These are phyloP conservation scores for Monosiga brevicollis DNA, from an alignment of 78 protist genomes.

Conservation along the genomic window DNA sequence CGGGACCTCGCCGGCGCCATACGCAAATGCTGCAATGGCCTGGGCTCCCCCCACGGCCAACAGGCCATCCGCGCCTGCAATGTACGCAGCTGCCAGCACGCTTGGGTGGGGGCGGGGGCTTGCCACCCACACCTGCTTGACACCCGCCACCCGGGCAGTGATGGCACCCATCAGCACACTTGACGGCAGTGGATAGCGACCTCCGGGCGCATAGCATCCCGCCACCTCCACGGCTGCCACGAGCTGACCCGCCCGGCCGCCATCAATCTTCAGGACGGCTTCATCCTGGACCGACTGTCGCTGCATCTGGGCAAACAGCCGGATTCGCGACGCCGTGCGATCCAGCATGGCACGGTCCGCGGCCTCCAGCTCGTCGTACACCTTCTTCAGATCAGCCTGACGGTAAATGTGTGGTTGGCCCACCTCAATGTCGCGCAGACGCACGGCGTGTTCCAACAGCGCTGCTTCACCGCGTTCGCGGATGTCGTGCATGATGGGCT, in stretches of 20 bases:
- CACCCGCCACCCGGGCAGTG: constrained; percentile 39
- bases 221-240: constrained; percentile 15
- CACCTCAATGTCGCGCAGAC: constrained; percentile 7
- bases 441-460: background rate
- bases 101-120: constrained; percentile 21
- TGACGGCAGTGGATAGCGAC: constrained; percentile 32
- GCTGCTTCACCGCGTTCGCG: constrained; percentile 13
- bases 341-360: constrained; percentile 18
- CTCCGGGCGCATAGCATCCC: constrained; percentile 47
- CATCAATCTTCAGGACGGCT: background rate
- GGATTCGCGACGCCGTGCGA: background rate
- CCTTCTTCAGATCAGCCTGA: background rate
- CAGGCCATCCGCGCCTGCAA: constrained; percentile 11
- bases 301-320: background rate
- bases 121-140: constrained; percentile 3
- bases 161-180: constrained; percentile 33
- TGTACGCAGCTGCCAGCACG: constrained; percentile 2
- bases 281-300: background rate
- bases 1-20: constrained; percentile 47
- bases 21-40: constrained; percentile 72
- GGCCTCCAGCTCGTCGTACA: background rate
- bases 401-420: background rate
- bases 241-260: constrained; percentile 25
- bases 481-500: constrained; percentile 21
- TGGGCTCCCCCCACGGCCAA: constrained; percentile 66